Conservation (phyloP, 2,329 filamentous ascomycete species). For the Arthrobotrys sphaeroides region DNA sequence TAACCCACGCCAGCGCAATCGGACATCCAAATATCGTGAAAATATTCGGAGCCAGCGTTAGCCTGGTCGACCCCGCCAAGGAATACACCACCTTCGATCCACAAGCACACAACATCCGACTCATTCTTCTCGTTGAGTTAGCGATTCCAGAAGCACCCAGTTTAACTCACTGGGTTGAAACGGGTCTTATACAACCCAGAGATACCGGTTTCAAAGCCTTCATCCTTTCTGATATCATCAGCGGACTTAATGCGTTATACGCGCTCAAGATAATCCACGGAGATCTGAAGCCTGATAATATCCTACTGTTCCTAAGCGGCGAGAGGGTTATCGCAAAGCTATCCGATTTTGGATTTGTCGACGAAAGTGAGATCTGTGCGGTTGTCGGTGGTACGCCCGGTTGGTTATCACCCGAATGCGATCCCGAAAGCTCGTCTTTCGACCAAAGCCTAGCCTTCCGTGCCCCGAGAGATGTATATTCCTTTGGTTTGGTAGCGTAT, state of each 20-base stretch:
- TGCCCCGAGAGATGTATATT: constrained; percentile 5
- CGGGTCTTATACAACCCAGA: background rate
- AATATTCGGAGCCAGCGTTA: background rate
- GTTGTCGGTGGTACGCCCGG: background rate
- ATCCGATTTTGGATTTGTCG: constrained; percentile 6
- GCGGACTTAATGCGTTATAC: background rate
- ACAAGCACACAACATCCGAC: background rate
- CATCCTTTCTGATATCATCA: constrained; percentile 1
- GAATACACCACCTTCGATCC: background rate
- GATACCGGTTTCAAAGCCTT: background rate
- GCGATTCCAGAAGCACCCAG: background rate
- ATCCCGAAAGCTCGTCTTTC: background rate
- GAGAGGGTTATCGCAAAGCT: background rate
- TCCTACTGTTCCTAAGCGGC: background rate
- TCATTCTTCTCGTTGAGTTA: background rate
- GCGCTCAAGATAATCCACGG: background rate
- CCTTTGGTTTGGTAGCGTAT: constrained; percentile 6
- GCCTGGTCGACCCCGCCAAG: background rate
- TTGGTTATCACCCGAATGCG: background rate
- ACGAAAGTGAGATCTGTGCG: background rate
- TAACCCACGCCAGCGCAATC: too few species aligned
- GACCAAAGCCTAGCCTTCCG: background rate
- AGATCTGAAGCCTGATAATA: constrained; percentile 16
- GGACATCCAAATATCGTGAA: constrained; percentile 6
- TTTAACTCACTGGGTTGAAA: background rate